A percentile compares a stretch with the other conserved stretches of the same genome.
phyloP scores from a whole-genome alignment of 2,329 filamentous ascomycete genomes.

The Lecanicillium sp. region DNA sequence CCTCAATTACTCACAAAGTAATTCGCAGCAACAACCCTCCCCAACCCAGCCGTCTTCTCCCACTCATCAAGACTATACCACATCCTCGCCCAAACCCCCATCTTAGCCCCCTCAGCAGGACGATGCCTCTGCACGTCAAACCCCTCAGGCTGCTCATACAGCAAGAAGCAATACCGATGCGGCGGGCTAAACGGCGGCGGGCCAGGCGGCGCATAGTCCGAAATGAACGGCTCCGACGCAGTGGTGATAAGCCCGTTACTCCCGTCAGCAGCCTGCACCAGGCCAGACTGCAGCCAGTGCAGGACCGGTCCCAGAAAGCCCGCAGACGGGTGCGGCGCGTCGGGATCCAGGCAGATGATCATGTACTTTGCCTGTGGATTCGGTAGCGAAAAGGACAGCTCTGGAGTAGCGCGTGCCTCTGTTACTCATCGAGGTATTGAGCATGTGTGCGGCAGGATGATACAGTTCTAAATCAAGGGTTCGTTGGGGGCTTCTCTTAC shows the following conservation, averaged over 20 bases:
- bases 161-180: slow-evolving; percentile 40
- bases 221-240: slow-evolving; percentile 18
- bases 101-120: slow-evolving; percentile 23
- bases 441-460: no score
- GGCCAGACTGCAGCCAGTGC: slow-evolving; percentile 37
- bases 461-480: not conserved
- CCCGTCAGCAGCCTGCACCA: slow-evolving; percentile 10
- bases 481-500: slow-evolving; percentile 1
- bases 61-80: slow-evolving; percentile 33
- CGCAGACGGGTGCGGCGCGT: slow-evolving; percentile 35
- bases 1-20: slow-evolving; percentile 4
- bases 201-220: slow-evolving; percentile 33
- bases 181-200: slow-evolving; percentile 36
- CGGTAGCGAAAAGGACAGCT: slow-evolving; percentile 7
- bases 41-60: slow-evolving; percentile 37
- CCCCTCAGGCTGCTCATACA: slow-evolving; percentile 35
- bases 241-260: slow-evolving; percentile 6
- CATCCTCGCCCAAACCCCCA: slow-evolving; percentile 28
- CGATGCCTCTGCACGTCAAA: slow-evolving; percentile 17
- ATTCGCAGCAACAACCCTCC: slow-evolving; percentile 18
- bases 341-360: slow-evolving; percentile 29
- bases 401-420: not conserved
- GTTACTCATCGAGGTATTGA: no score
- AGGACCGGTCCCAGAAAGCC: slow-evolving; percentile 33
- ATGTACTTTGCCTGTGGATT: slow-evolving; percentile 2